Percentiles rank a stretch among this genome's conserved stretches.
Conservation (phyloP, 768 basidiomycete species). For the Hydnomerulius pinastri region DNA sequence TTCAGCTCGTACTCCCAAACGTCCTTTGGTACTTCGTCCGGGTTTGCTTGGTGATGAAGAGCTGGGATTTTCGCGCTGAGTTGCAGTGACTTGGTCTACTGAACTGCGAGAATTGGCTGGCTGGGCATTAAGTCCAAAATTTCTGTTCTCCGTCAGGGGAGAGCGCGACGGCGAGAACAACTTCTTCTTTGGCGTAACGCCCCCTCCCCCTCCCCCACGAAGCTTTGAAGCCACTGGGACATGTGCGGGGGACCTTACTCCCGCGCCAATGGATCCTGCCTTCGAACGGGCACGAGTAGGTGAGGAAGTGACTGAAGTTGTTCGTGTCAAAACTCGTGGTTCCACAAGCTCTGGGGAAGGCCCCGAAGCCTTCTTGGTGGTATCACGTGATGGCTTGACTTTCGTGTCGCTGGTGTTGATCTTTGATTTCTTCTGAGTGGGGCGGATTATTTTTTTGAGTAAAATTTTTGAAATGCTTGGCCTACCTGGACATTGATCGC, state of each 20-base stretch:
- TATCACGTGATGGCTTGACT: slow-evolving; percentile 10
- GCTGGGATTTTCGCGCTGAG: slow-evolving; percentile 18
- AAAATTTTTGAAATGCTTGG: background rate
- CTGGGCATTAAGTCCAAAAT: slow-evolving; percentile 13
- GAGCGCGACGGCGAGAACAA: slow-evolving; percentile 15
- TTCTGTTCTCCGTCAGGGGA: slow-evolving; percentile 28
- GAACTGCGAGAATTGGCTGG: slow-evolving; percentile 2
- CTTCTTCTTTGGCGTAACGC: slow-evolving; percentile 27
- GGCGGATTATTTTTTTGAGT: background rate
- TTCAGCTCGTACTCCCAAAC: slow-evolving; percentile 18
- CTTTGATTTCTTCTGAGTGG: slow-evolving; percentile 24
- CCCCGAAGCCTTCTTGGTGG: too few species aligned
- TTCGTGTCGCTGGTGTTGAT: slow-evolving; percentile 9
- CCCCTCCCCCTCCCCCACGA: slow-evolving; percentile 20
- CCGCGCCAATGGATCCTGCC: slow-evolving; percentile 2
- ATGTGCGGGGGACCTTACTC: slow-evolving; percentile 24
- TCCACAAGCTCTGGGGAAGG: slow-evolving; percentile 4
- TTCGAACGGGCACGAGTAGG: slow-evolving; percentile 7
- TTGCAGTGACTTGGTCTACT: slow-evolving; percentile 4
- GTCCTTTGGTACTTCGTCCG: slow-evolving; percentile 4
- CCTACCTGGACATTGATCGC: slow-evolving; percentile 61
- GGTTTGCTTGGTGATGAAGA: slow-evolving; percentile 4
- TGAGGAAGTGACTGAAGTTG: slow-evolving; percentile 6
- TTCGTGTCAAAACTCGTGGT: slow-evolving; percentile 4
- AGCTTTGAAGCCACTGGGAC: slow-evolving; percentile 16